Evolutionary conservation across 1,284 basidiomycete genomes (phyloP).

Genomic region (Marasmius tenuissimus): DNA sequence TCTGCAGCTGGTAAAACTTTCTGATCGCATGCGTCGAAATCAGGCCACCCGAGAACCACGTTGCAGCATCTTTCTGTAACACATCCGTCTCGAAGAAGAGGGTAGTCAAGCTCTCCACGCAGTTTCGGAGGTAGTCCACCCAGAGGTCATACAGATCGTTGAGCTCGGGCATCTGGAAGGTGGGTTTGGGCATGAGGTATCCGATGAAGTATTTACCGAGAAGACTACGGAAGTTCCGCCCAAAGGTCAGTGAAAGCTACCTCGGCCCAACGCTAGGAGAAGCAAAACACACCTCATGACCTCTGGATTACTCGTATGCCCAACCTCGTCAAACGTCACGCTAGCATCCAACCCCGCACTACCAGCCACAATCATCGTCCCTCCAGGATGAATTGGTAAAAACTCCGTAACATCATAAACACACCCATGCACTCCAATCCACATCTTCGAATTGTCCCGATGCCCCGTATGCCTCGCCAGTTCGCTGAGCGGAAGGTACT

Average conservation of each 20-base stretch:
- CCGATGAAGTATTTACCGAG: constrained; percentile 13
- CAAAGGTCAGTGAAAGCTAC: background rate
- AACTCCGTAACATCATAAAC: constrained; percentile 14
- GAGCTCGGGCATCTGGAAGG: constrained; percentile 7
- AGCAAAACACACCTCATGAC: constrained; percentile 10
- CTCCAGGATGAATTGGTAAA: constrained; percentile 12
- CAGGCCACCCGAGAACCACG: constrained; percentile 12
- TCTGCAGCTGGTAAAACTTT: constrained; percentile 13
- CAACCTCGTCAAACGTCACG: constrained; percentile 11
- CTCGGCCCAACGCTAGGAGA: background rate
- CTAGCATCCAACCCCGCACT: constrained; percentile 8
- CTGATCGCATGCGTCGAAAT: constrained; percentile 12
- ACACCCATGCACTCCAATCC: constrained; percentile 12
- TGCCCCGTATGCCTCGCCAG: constrained; percentile 10
- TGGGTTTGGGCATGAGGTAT: constrained; percentile 11
- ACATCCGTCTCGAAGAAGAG: constrained; percentile 13
- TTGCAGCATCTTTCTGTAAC: constrained; percentile 7
- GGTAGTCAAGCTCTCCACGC: constrained; percentile 9
- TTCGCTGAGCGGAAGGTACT: constrained; percentile 9
- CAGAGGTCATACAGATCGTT: constrained; percentile 11
- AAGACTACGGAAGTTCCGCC: constrained; percentile 2
- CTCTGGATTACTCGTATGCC: constrained; percentile 11
- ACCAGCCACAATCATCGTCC: constrained; percentile 11
- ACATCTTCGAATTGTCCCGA: constrained; percentile 6
- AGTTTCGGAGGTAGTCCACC: constrained; percentile 12